These are phyloP conservation scores for Coemansia sp. DNA, from an alignment of 192 early-diverging fungal species.

Conservation along the genomic window DNA sequence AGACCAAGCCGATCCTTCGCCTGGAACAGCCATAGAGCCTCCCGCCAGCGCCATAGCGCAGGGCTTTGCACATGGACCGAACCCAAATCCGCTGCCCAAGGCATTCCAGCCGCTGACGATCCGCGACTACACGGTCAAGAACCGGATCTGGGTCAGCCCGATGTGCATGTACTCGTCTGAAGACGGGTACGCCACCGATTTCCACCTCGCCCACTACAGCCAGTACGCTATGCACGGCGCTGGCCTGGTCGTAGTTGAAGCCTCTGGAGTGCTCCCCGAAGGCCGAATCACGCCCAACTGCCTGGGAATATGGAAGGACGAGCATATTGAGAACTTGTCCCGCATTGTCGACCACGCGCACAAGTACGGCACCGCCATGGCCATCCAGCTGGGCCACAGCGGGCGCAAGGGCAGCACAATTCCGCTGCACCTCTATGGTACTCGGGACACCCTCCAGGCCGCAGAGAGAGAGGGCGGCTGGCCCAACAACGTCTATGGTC, in stretches of 20 bases:
- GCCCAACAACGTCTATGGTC: constrained; percentile 67
- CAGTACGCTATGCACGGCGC: constrained; percentile 72
- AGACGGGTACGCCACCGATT: constrained; percentile 65
- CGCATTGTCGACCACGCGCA: constrained; percentile 60
- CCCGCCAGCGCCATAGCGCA: constrained; percentile 30
- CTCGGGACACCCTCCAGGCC: constrained; percentile 1
- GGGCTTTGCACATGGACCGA: constrained; percentile 18
- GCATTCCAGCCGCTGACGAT: constrained; percentile 69
- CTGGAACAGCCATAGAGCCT: constrained; percentile 31
- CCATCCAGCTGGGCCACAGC: constrained; percentile 80
- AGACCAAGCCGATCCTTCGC: constrained; percentile 17
- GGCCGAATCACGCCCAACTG: constrained; percentile 77
- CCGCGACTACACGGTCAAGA: constrained; percentile 66
- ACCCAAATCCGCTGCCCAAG: constrained; percentile 26
- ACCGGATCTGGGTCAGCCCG: constrained; percentile 73
- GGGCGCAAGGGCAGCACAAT: constrained; percentile 68
- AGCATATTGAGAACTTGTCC: constrained; percentile 57
- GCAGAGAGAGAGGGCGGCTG: constrained; percentile 58
- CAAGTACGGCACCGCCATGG: constrained; percentile 55
- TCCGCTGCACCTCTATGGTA: neutral
- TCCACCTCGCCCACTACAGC: constrained; percentile 61
- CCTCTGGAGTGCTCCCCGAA: constrained; percentile 66
- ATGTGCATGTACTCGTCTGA: constrained; percentile 78
- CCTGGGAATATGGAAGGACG: constrained; percentile 80
- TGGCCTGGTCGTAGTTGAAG: constrained; percentile 79